phyloP scores from a whole-genome alignment of 768 basidiomycete species.

The Trametes sanguinea region DNA sequence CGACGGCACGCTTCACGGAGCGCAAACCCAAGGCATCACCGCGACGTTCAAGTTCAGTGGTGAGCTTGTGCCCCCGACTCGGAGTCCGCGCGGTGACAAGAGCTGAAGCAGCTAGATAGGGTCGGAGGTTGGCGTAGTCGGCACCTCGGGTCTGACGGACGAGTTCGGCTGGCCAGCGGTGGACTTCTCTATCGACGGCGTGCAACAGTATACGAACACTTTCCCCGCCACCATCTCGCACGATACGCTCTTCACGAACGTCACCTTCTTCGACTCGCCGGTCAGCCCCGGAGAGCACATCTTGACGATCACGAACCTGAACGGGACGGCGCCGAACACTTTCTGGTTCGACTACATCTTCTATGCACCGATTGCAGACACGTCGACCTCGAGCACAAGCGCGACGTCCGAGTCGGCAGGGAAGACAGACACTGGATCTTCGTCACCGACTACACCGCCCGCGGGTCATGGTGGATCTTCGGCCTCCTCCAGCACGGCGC shows the following conservation, averaged over 20 bases:
- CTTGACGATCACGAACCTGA: neutral
- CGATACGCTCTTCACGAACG: neutral
- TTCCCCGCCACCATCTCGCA: neutral
- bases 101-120: neutral
- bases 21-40: neutral
- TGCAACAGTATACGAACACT: neutral
- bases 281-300: neutral
- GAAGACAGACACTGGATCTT: no score
- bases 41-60: neutral
- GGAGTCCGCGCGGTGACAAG: neutral
- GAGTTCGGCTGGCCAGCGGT: neutral
- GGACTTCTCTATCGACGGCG: neutral
- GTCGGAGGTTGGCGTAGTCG: neutral
- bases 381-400: no score
- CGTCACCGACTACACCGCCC: no score
- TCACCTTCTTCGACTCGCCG: neutral
- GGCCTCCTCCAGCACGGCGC: no score
- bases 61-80: neutral
- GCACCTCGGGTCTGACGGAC: neutral
- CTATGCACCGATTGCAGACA: neutral
- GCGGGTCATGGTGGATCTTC: no score
- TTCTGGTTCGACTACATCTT: slow-evolving; percentile 6
- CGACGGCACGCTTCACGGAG: neutral
- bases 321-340: slow-evolving; percentile 1
- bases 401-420: no score